Evolutionary conservation across 805 yeast genomes (phyloP).

Genomic region (Wickerhamomyces kurtzmanii): DNA sequence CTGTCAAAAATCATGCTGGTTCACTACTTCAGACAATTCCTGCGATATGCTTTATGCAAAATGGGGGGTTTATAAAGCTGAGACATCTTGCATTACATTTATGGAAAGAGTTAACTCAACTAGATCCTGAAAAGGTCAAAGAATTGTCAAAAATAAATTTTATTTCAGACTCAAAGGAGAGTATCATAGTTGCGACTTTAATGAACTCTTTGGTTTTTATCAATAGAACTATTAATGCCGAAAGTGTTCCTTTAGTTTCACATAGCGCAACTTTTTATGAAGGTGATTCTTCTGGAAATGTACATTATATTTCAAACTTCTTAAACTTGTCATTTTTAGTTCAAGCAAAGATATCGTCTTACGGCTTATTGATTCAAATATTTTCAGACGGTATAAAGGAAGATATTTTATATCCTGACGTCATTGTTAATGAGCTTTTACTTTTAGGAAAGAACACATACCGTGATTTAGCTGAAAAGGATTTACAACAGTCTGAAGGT

Average conservation of each 20-base stretch:
- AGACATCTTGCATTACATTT: constrained; percentile 18
- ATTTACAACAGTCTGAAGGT: constrained; percentile 22
- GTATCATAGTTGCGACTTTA: constrained; percentile 27
- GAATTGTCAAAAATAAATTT: constrained; percentile 25
- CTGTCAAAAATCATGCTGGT: constrained; percentile 22
- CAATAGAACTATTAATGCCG: constrained; percentile 31
- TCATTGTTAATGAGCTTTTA: constrained; percentile 35
- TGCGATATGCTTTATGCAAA: constrained; percentile 39
- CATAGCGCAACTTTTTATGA: constrained; percentile 29
- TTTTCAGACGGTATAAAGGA: constrained; percentile 18
- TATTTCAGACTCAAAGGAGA: constrained; percentile 25
- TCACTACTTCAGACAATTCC: constrained; percentile 26
- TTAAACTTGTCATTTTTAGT: constrained; percentile 19
- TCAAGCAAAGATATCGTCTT: constrained; percentile 30
- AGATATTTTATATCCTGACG: constrained; percentile 20
- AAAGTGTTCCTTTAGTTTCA: constrained; percentile 20
- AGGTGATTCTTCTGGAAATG: constrained; percentile 16
- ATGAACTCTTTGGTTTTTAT: constrained; percentile 32
- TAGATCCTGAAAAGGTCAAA: constrained; percentile 16
- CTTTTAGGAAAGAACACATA: constrained; percentile 32
- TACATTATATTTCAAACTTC: constrained; percentile 7
- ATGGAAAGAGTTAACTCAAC: constrained; percentile 12
- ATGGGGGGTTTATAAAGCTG: constrained; percentile 32
- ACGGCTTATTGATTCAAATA: constrained; percentile 26
- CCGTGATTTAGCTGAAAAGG: constrained; percentile 24